A percentile compares a stretch with the other conserved stretches of the same genome.
These are phyloP conservation scores for Naganishia cerealis DNA, from an alignment of 1,284 basidiomycete genomes.

Conservation along the genomic window DNA sequence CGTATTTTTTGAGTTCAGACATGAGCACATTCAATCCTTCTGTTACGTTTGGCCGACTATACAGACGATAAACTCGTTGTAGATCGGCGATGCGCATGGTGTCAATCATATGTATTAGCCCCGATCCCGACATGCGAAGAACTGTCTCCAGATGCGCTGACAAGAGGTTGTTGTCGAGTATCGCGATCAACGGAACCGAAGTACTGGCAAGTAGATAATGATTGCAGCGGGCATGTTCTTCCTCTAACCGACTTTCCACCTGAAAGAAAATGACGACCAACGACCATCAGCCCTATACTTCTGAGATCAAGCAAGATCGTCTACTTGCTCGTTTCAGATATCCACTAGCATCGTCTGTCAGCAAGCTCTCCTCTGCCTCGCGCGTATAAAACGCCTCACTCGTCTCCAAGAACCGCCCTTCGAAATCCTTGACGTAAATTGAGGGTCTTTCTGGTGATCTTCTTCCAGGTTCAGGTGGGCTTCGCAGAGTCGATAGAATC, in stretches of 20 bases:
- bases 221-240: constrained; percentile 82
- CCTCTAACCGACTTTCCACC: constrained; percentile 78
- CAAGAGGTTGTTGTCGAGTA: constrained; percentile 77
- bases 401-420: constrained; percentile 76
- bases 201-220: constrained; percentile 82
- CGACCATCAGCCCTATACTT: too few relatives aligned
- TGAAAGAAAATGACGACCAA: constrained; percentile 49
- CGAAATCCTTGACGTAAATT: constrained; percentile 82
- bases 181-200: constrained; percentile 66
- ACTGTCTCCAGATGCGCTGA: constrained; percentile 73
- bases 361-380: constrained; percentile 72
- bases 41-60: constrained; percentile 64
- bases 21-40: constrained; percentile 67
- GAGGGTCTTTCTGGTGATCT: constrained; percentile 55
- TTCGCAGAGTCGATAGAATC: constrained; percentile 61
- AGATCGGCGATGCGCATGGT: constrained; percentile 75
- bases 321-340: constrained; percentile 73
- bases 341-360: constrained; percentile 74
- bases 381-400: constrained; percentile 76
- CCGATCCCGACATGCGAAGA: constrained; percentile 78
- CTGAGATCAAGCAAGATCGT: background rate
- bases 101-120: constrained; percentile 85
- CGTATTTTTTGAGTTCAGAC: constrained; percentile 70
- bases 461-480: constrained; percentile 60
- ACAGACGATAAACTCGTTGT: constrained; percentile 76